Evolutionary conservation across 2,329 filamentous ascomycete genomes (phyloP).

Genomic region (Colletotrichum theobromicola): DNA sequence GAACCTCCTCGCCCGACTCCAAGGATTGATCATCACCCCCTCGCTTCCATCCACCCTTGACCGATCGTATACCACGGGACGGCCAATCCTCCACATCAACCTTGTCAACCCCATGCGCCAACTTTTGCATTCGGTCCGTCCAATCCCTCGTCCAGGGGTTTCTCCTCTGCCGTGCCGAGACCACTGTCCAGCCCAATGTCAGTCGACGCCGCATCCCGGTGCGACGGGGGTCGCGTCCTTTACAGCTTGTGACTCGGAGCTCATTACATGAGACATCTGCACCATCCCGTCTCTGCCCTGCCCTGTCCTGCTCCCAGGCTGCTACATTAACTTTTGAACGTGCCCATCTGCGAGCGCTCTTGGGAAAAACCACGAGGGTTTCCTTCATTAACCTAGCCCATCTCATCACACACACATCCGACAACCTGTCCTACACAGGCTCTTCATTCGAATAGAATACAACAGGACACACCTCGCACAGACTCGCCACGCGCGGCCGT

Average conservation of each 20-base stretch:
- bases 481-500: constrained; percentile 6
- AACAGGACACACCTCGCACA: background rate
- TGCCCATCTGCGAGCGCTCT: background rate
- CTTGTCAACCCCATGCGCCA: constrained; percentile 16
- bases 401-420: background rate
- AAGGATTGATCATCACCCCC: constrained; percentile 5
- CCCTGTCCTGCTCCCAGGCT: background rate
- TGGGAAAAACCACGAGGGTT: background rate
- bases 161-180: background rate
- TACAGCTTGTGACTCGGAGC: background rate
- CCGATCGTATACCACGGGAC: constrained; percentile 1
- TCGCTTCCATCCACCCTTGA: background rate
- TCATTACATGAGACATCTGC: background rate
- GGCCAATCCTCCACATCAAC: constrained; percentile 14
- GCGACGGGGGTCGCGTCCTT: background rate
- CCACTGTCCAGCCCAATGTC: constrained; percentile 10
- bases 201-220: constrained; percentile 3
- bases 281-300: background rate
- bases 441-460: background rate
- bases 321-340: background rate
- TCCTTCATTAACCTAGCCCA: background rate
- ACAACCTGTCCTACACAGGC: background rate
- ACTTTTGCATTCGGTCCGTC: constrained; percentile 21
- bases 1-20: background rate
- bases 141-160: background rate